Percentiles rank a stretch among this genome's conserved stretches.
Conservation (phyloP, 73 alveolate species). For the Effrenium voratum region DNA sequence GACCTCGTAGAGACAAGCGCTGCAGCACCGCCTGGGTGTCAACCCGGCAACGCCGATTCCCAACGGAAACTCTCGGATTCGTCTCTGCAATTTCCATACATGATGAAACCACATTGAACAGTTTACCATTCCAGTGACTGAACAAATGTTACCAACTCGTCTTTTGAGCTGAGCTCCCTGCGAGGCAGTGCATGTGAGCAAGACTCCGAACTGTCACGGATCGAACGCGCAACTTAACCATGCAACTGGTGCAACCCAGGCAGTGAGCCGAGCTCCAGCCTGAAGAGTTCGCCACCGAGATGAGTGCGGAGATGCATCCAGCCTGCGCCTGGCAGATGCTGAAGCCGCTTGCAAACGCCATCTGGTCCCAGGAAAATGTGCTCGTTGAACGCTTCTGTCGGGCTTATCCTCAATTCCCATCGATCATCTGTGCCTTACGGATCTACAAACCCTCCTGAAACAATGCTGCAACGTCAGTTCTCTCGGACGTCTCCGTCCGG, state of each 20-base stretch:
- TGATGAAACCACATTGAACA: no score
- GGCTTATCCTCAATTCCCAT: no score
- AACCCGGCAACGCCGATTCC: no score
- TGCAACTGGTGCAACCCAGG: background rate
- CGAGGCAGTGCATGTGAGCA: constrained; percentile 46
- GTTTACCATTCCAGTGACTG: background rate
- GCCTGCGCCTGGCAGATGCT: constrained; percentile 37
- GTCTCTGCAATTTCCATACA: no score
- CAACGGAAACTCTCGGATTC: no score
- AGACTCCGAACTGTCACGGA: background rate
- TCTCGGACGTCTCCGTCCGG: background rate
- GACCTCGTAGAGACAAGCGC: constrained; percentile 58
- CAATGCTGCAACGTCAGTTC: background rate
- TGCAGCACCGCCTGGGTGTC: constrained; percentile 55
- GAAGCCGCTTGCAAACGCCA: background rate
- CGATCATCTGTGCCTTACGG: background rate
- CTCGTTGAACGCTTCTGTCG: no score
- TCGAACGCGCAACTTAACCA: background rate
- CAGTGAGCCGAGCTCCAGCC: background rate
- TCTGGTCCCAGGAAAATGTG: no score
- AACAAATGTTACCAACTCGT: background rate
- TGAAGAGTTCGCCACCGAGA: constrained; percentile 13
- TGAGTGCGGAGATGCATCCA: constrained; percentile 65
- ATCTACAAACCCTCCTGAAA: background rate
- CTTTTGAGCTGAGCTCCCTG: background rate